A percentile compares a stretch with the other conserved stretches of the same genome.
Evolutionary conservation across 208 protist species (phyloP).

Genomic region (Naegleria lovaniensis): DNA sequence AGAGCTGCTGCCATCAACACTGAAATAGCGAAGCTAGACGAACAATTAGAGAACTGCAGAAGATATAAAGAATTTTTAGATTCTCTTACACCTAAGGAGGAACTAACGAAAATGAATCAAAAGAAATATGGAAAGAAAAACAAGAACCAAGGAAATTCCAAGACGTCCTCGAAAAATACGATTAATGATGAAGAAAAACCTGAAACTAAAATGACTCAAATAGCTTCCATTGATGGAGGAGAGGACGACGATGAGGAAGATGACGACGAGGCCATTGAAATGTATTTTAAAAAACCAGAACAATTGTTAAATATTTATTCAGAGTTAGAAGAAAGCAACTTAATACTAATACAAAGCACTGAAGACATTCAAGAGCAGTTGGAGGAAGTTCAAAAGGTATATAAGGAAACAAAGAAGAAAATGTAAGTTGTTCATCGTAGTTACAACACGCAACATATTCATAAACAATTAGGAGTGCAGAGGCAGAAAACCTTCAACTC

Average conservation of each 20-base stretch:
- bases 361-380: constrained; percentile 78
- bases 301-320: constrained; percentile 87
- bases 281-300: constrained; percentile 79
- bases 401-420: constrained; percentile 66
- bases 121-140: background rate
- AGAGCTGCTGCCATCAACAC: constrained; percentile 70
- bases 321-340: constrained; percentile 86
- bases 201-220: constrained; percentile 47
- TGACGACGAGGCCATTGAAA: constrained; percentile 65
- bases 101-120: constrained; percentile 48
- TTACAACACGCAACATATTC: background rate
- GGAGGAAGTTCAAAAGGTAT: constrained; percentile 74
- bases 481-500: constrained; percentile 63
- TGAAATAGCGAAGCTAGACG: constrained; percentile 76
- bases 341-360: constrained; percentile 89
- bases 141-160: constrained; percentile 29
- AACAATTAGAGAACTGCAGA: constrained; percentile 78
- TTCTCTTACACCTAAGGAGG: constrained; percentile 67
- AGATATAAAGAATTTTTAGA: constrained; percentile 84
- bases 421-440: constrained; percentile 44
- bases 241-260: constrained; percentile 52
- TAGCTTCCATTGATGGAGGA: background rate
- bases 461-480: constrained; percentile 36
- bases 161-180: constrained; percentile 31
- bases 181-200: constrained; percentile 34